Base-by-base conservation (phyloP, 2,329 filamentous ascomycete species). In the Aspergillus calidoustus region DNA sequence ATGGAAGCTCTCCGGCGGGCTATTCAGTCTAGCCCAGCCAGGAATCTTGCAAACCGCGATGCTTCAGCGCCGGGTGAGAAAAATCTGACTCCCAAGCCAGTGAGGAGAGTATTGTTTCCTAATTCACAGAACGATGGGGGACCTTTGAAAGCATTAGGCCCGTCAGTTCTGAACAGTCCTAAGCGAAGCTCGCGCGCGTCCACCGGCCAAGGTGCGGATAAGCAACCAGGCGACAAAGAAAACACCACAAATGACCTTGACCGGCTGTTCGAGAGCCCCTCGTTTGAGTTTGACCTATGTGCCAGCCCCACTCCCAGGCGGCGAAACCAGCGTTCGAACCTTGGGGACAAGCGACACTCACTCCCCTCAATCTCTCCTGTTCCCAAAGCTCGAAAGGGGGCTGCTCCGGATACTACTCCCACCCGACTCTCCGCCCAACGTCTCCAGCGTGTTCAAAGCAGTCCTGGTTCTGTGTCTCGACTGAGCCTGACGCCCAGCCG, bases 241-340 rank as follows among this genome's bases (percentile, higher is more conserved):
- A 88, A 89, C 64, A 81, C 82, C 6, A 70, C 73, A 4, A 70
- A 73, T 22, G 83, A 85, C 41, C 74, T 91, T 6, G 84, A 87
- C 46, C 82, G 84, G 54, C 82, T 95, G 4, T 93, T 95, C 69
- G 87, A 89, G 60, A 83, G 89, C 57, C 79, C 59, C 64, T 71
- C 67, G 74, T 83, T 68, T 81, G 72, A 76, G 77, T 56, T 88
- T 79, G 56, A 88, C 82, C 4, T 86, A 82, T 63, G 82, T 82
- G 62, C 85, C 84, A 84, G 82, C 72, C 77, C 80, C 60, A 75
- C 79, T 41, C 80, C 80, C 54, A 77, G 78, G 43, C 86, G 84
- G 66, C 87, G 83, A 38, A 84, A 84, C 71, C 89, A 66, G 64
- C 80, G 68, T 66, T 76, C 60, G 70, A 82, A 76, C 69, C 58